Conservation (phyloP, 202 grass and related monocot genomes). For the Hordeum pubiflorum region DNA sequence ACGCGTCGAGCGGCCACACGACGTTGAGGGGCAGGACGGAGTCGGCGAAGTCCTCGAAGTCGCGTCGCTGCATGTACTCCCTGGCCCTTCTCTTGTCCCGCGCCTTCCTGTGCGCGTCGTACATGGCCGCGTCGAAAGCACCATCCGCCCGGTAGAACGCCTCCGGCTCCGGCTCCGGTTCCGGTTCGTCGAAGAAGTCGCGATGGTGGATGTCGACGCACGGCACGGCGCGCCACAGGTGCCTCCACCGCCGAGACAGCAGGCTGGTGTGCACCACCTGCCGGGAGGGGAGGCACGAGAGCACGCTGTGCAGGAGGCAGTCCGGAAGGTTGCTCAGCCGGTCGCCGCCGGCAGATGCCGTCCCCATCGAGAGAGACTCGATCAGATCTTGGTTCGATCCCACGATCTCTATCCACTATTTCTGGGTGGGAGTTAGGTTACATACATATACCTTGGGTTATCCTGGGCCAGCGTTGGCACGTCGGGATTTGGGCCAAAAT, state of each 20-base stretch:
- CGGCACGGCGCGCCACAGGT: background rate
- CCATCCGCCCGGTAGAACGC: background rate
- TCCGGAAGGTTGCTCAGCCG: background rate
- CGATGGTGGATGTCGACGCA: background rate
- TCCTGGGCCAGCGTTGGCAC: no score
- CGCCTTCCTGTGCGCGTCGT: no score
- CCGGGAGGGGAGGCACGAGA: background rate
- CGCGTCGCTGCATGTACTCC: background rate
- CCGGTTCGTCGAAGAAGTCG: background rate
- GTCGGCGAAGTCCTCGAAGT: background rate
- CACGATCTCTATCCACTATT: background rate
- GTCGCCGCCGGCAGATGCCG: background rate
- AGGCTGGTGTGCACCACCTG: background rate
- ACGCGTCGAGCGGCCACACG: background rate
- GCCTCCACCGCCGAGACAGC: background rate
- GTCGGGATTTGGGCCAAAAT: no score
- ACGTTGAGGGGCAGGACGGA: background rate
- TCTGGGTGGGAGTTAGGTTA: background rate
- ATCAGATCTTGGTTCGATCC: no score
- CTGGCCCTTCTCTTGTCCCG: background rate
- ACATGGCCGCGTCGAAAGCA: no score
- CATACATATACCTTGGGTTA: no score
- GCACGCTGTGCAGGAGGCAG: background rate
- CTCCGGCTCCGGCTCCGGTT: background rate
- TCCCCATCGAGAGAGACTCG: background rate